Evolutionary conservation across 2,329 filamentous ascomycete species (phyloP), one percentile per base, ranked within the genome.

Genomic region (Trichoderma citrinoviride): DNA sequence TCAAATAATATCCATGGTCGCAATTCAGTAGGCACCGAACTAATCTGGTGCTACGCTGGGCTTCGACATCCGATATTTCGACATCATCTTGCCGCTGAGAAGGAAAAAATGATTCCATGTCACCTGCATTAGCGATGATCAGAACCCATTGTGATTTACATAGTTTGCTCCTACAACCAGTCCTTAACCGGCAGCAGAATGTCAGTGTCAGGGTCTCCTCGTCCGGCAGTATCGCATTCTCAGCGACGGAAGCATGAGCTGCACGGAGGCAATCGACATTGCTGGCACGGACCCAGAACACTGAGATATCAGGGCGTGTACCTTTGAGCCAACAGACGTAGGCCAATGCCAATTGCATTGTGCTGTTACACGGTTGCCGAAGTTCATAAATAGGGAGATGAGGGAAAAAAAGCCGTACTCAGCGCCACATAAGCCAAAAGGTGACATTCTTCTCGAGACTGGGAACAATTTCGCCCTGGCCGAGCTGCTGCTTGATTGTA

Each of bases 281-380:
- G 66, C 71, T 75, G 0, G 73, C 75, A 53, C 76, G 72, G 17
- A 77, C 69, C 75, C 75, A 77, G 55, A 75, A 77, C 0, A 77
- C 61, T 0, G 74, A 75, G 5, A 70, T 60, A 0, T 73, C 70
- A 3, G 68, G 68, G 12, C 43, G 54, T 12, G 37, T 54, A 10
- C 70, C 47, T 1, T 44, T 64, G 3, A 72, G 55, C 71, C 71
- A 70, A 56, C 72, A 72, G 7, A 61, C 66, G 33, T 75, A 76
- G 33, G 37, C 61, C 15, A 63, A 49, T 6, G 52, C 61, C 10
- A 63, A 17, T 49, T 63, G 61, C 7, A 50, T 63, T 10, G 55
- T 63, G 2, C 61, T 63, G 21, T 3, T 27, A 21, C 14, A 29
- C 17, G 46, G 50, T 64, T 33, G 60, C n/a, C n/a, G n/a, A n/a